Evolutionary conservation across 75 land plant species (phyloP), one percentile per base, ranked within the genome.

Genomic region (Sequoiadendron giganteum): DNA sequence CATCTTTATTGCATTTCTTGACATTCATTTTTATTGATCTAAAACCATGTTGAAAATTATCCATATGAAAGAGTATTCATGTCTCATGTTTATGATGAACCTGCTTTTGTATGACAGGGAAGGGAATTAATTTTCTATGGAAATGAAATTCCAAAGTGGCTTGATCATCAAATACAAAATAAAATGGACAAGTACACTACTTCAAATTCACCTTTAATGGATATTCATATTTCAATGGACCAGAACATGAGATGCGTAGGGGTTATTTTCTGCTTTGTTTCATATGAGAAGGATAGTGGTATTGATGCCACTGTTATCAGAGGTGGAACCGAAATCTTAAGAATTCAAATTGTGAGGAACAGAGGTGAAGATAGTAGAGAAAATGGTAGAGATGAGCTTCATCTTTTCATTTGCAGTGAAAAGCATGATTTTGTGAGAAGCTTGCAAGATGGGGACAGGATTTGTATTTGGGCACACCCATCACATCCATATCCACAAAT

Each of bases 341-440:
- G 75, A 70, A 70, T 70, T n/a, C 75, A 70, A 28, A 70, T 70
- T 70, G 75, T 70, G 34, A 70, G 75, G 75, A 70, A n/a, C 32
- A 70, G 32, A n/a, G 32, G 75, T 70, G 75, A 70, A 70, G 75
- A 70, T 18, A 10, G 32, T 9, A 70, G 75, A n/a, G 75, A 70
- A 70, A 70, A 30, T 70, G 75, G 11, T 70, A 70, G 75, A 70
- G 75, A 70, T n/a, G 75, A 70, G 34, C 2, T 28, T n/a, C 75
- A 70, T 70, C 75, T 70, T 70, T 70, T 70, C 32, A 70, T 70
- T 70, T 70, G 75, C 32, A n/a, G n/a, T 30, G 32, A 70, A 70
- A 70, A 70, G n/a, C 75, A 70, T 8, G 10, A n/a, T 30, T 30
- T 70, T 8, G 75, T 70, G 9, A 70, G 75, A 70, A 70, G 75